Evolutionary conservation across 257 asterid species (phyloP), one percentile per base, ranked within the genome.

Genomic region (Solanum sejunctum): DNA sequence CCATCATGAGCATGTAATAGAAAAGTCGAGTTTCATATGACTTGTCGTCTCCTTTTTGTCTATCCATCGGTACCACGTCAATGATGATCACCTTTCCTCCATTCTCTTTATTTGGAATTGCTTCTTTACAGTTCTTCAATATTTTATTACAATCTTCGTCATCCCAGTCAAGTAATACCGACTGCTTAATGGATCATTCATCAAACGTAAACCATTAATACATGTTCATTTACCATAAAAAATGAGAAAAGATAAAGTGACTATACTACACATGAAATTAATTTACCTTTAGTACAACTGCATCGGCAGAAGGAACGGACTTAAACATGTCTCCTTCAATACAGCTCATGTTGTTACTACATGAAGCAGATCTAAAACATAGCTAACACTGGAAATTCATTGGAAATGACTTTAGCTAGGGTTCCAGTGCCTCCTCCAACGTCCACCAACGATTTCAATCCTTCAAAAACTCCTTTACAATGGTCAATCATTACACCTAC

Each of bases 251-350:
- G 7, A 13, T 49, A 49, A 28, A 9, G 54, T 36, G 6, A 36
- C 39, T 36, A 36, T 36, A 49, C 12, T 47, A 12, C 12, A 47
- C 52, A 47, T 47, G 52, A 49, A 49, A 11, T 49, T 49, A 49
- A 2, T 10, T 11, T 49, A 49, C 87, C 89, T 82, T 81, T 16
- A 86, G 79, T 15, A 87, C 80, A 36, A 84, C 39, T 18, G 89
- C 87, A 75, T 89, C 75, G 12, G 87, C 89, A 12, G 47, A 66
- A 32, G 91, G 91, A 69, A 89, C 73, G 11, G 3, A 71, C 61
- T 60, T 84, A 23, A 87, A 83, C 88, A 87, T 87, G 20, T 85
- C 55, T 61, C 89, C 91, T 3, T 45, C 36, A 0, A 23, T 18
- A 23, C 5, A 63, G 18, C 43, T 13, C 49, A 83, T 1, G 26